Evolutionary conservation across 2,329 filamentous ascomycete genomes (phyloP).

Genomic region (Nannizzia gypsea): DNA sequence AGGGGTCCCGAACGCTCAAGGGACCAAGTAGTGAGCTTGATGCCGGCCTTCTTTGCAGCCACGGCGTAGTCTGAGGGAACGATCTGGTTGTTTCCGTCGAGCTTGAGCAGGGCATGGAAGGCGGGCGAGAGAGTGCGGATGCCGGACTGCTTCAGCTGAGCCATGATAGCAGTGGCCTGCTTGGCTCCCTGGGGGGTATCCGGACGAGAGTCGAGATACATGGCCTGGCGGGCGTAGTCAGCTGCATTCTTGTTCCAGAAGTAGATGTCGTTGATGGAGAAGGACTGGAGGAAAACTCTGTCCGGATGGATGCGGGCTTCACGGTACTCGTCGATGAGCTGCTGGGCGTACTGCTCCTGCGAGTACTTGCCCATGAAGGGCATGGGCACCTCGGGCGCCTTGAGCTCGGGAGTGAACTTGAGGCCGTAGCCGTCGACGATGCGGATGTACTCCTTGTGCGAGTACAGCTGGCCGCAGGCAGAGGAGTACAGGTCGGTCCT

Average conservation of each 20-base stretch:
- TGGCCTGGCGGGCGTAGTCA: slow-evolving; percentile 48
- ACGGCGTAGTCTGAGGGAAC: slow-evolving; percentile 52
- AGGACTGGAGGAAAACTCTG: slow-evolving; percentile 53
- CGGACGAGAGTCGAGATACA: slow-evolving; percentile 54
- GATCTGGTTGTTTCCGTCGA: slow-evolving; percentile 37
- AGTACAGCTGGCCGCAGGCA: slow-evolving; percentile 49
- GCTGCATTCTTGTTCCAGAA: slow-evolving; percentile 56
- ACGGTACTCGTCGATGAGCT: slow-evolving; percentile 52
- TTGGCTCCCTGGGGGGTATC: slow-evolving; percentile 41
- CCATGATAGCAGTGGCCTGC: slow-evolving; percentile 46
- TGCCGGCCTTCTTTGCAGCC: slow-evolving; percentile 47
- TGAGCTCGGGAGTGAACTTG: slow-evolving; percentile 56
- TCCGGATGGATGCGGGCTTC: slow-evolving; percentile 40
- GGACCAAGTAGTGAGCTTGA: slow-evolving; percentile 57
- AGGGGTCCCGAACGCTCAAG: slow-evolving; percentile 55
- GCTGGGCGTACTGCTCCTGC: slow-evolving; percentile 51
- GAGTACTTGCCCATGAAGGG: slow-evolving; percentile 55
- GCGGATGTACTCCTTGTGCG: slow-evolving; percentile 51
- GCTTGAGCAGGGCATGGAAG: slow-evolving; percentile 48
- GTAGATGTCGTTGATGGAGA: slow-evolving; percentile 51
- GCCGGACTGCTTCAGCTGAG: slow-evolving; percentile 44
- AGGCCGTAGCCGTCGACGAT: slow-evolving; percentile 48
- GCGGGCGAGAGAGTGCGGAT: slow-evolving; percentile 54
- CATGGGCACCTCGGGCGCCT: slow-evolving; percentile 58
- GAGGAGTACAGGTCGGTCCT: slow-evolving; percentile 51